Evolutionary conservation across 2,329 filamentous ascomycete genomes (phyloP).

Genomic region (Sarocladium kiliense): DNA sequence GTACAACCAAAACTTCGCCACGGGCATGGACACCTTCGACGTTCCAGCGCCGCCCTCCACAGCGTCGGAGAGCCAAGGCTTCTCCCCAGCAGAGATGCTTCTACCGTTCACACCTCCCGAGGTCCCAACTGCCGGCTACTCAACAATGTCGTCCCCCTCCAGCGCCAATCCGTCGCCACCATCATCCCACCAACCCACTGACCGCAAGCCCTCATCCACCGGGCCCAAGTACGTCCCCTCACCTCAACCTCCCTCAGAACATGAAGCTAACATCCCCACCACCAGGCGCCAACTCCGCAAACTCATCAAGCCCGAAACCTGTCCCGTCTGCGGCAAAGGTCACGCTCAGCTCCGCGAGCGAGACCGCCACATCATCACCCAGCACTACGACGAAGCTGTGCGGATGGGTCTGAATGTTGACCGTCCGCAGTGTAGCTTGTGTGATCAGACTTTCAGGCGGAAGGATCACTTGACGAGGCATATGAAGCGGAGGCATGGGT

Average conservation of each 20-base stretch:
- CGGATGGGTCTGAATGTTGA: constrained; percentile 4
- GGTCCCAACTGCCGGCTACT: background rate
- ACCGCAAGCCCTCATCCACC: background rate
- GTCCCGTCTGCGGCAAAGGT: constrained; percentile 4
- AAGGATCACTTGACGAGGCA: constrained; percentile 7
- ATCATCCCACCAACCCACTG: constrained; percentile 1
- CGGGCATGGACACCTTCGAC: background rate
- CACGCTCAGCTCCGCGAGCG: background rate
- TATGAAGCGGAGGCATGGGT: constrained; percentile 6
- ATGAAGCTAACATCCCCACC: background rate
- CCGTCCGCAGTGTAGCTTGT: background rate
- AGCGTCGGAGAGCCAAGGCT: background rate
- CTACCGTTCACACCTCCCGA: constrained; percentile 1
- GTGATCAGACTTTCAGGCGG: constrained; percentile 6
- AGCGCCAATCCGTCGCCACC: background rate
- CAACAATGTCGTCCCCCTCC: constrained; percentile 1
- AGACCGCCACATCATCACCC: constrained; percentile 8
- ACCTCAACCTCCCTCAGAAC: background rate
- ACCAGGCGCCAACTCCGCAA: constrained; percentile 8
- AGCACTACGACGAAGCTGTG: constrained; percentile 8
- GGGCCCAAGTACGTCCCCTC: constrained; percentile 3
- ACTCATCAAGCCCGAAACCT: constrained; percentile 9
- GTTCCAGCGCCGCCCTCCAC: background rate
- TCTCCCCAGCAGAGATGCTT: background rate
- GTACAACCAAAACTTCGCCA: constrained; percentile 1